Evolutionary conservation across 2,329 filamentous ascomycete genomes (phyloP).

Genomic region (Aspergillus fijiensis): DNA sequence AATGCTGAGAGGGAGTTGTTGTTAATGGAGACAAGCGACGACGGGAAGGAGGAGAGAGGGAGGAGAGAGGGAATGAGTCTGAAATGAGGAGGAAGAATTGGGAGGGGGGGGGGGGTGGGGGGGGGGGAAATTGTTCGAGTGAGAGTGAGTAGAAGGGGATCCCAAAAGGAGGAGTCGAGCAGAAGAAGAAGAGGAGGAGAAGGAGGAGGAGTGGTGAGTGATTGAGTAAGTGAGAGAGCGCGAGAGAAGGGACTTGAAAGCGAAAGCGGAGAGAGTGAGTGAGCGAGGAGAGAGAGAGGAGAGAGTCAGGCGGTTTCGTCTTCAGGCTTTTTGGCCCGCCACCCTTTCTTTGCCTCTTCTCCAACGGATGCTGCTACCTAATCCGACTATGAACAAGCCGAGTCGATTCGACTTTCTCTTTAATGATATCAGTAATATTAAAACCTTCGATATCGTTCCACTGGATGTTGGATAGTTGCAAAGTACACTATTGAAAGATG

Average conservation of each 20-base stretch:
- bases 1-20: neutral
- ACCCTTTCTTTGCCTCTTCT: conserved; percentile 2
- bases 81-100: neutral
- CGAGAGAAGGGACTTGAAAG: neutral
- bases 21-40: neutral
- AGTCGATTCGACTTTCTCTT: neutral
- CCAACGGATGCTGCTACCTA: neutral
- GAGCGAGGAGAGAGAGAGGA: neutral
- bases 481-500: neutral
- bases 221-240: neutral
- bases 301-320: conserved; percentile 9
- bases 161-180: neutral
- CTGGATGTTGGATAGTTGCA: neutral
- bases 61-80: neutral
- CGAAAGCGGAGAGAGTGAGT: conserved; percentile 4
- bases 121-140: neutral
- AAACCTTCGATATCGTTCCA: neutral
- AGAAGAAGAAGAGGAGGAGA: neutral
- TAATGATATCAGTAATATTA: neutral
- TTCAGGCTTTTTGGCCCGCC: conserved; percentile 9
- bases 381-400: neutral
- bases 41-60: neutral
- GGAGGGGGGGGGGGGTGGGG: neutral
- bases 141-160: neutral
- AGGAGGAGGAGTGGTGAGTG: neutral